Conservation (phyloP, 192 early-diverging fungal genomes). For the Glomus cerebriforme region DNA sequence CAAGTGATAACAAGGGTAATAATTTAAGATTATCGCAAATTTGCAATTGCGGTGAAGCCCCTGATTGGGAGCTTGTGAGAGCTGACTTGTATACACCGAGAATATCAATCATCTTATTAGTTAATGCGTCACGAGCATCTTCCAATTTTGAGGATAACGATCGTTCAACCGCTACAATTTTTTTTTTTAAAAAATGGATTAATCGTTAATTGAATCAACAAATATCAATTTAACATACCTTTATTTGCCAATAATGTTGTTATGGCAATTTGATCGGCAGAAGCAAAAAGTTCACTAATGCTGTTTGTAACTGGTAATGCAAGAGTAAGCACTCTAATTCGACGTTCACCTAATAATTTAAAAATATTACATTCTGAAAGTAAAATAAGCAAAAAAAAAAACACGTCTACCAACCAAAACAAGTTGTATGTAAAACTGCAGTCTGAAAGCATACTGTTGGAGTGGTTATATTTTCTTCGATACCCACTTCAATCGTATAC, state of each 20-base stretch:
- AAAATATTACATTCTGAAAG: background rate
- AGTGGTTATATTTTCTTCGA: constrained; percentile 76
- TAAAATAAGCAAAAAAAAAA: background rate
- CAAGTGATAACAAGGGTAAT: constrained; percentile 80
- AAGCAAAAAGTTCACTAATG: constrained; percentile 77
- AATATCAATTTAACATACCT: constrained; percentile 41
- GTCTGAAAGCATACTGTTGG: constrained; percentile 92
- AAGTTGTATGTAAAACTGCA: constrained; percentile 88
- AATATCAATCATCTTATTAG: constrained; percentile 86
- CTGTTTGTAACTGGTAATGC: constrained; percentile 84
- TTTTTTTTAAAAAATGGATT: background rate
- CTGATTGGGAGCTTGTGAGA: constrained; percentile 67
- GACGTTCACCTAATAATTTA: constrained; percentile 66
- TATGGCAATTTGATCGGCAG: constrained; percentile 84
- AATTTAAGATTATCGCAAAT: constrained; percentile 84
- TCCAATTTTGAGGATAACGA: constrained; percentile 84
- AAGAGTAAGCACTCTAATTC: constrained; percentile 91
- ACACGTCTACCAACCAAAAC: constrained; percentile 57
- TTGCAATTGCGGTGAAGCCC: constrained; percentile 80
- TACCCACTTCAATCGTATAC: constrained; percentile 80
- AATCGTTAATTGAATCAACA: background rate
- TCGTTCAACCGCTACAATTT: constrained; percentile 88
- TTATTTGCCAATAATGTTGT: constrained; percentile 85
- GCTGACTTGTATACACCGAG: constrained; percentile 85
- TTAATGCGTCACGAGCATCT: constrained; percentile 90